Evolutionary conservation across 228 moss, liverwort and hornwort genomes (phyloP).

Genomic region (Sphagnum magellanicum): DNA sequence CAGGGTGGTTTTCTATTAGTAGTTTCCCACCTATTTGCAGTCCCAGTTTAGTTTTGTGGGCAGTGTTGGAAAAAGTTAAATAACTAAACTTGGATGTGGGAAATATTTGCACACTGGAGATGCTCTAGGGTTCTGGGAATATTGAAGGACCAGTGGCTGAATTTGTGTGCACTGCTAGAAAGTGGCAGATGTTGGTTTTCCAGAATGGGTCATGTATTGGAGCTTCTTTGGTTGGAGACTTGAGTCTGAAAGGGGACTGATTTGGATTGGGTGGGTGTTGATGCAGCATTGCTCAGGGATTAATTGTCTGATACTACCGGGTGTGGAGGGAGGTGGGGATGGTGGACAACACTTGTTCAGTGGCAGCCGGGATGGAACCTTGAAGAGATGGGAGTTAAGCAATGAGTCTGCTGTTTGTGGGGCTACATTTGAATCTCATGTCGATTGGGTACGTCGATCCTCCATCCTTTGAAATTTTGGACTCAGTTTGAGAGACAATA

Average conservation of each 20-base stretch:
- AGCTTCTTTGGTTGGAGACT: too few species aligned
- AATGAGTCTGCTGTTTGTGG: constrained; percentile 61
- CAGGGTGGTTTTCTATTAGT: too few species aligned
- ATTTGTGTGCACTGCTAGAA: neutral
- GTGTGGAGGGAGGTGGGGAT: constrained; percentile 41
- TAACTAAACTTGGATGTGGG: too few species aligned
- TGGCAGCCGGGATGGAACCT: constrained; percentile 95
- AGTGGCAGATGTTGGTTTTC: neutral
- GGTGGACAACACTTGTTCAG: constrained; percentile 66
- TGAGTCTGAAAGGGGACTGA: neutral
- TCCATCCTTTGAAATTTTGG: neutral
- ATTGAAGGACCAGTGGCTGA: too few species aligned
- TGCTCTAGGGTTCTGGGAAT: too few species aligned
- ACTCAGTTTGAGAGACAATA: too few species aligned
- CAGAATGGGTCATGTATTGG: too few species aligned
- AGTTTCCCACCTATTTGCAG: too few species aligned
- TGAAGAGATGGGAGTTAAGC: constrained; percentile 91
- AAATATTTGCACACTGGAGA: too few species aligned
- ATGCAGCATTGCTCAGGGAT: constrained; percentile 94
- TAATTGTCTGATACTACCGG: constrained; percentile 57
- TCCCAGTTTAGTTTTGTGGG: too few species aligned
- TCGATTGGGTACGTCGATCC: constrained; percentile 71
- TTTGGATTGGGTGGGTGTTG: neutral
- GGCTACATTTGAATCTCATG: constrained; percentile 93
- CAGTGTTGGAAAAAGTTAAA: too few species aligned